Evolutionary conservation across 805 yeast genomes (phyloP).

Genomic region (Saccharomyces mikatae): DNA sequence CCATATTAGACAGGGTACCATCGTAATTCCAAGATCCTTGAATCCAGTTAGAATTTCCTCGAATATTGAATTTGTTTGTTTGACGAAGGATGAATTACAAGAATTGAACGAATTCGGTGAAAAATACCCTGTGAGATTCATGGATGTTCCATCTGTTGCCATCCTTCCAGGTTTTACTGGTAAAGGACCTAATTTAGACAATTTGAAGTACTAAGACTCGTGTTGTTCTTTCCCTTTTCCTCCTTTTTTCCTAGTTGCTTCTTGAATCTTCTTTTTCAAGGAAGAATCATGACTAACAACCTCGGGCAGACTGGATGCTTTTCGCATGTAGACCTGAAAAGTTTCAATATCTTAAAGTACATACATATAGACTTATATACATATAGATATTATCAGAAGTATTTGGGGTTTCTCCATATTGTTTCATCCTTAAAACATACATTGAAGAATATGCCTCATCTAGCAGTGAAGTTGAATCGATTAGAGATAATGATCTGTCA

Average conservation of each 20-base stretch:
- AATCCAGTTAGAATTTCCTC: slow-evolving; percentile 52
- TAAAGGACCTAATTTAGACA: background rate
- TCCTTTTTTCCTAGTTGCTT: background rate
- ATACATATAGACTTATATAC: background rate
- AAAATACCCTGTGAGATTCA: slow-evolving; percentile 27
- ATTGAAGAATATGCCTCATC: background rate
- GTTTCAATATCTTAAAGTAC: background rate
- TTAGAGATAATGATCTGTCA: background rate
- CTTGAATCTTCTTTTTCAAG: background rate
- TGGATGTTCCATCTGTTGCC: slow-evolving; percentile 22
- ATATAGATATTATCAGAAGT: background rate
- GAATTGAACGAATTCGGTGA: slow-evolving; percentile 30
- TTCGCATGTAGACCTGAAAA: background rate
- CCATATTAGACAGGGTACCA: slow-evolving; percentile 53
- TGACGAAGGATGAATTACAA: slow-evolving; percentile 38
- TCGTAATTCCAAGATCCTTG: slow-evolving; percentile 61
- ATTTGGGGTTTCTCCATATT: background rate
- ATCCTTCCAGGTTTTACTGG: slow-evolving; percentile 27
- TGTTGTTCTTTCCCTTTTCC: background rate
- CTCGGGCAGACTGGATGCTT: background rate
- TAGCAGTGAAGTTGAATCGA: background rate
- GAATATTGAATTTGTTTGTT: slow-evolving; percentile 33
- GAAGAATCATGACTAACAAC: background rate
- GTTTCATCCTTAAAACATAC: background rate
- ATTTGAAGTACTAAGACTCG: background rate